Percentiles rank a stretch among this genome's conserved stretches.
Conservation (phyloP, 2,329 filamentous ascomycete genomes). For the Colletotrichum spinosum region DNA sequence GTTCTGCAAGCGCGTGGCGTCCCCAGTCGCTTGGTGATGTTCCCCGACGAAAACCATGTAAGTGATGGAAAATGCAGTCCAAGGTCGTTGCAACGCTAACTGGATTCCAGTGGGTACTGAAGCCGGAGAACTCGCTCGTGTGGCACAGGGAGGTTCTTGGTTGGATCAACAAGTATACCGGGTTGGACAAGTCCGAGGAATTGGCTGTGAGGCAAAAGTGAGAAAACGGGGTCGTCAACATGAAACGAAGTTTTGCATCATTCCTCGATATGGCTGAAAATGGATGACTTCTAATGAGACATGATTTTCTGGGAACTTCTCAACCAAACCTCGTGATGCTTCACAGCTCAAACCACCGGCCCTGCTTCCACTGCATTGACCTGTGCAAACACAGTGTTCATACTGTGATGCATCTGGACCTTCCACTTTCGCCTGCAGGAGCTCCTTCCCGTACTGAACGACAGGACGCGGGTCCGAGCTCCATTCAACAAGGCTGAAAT, state of each 20-base stretch:
- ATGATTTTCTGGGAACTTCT: too few relatives aligned
- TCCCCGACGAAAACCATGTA: conserved; percentile 78
- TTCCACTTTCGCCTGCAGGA: background rate
- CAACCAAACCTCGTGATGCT: too few relatives aligned
- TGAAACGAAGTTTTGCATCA: background rate
- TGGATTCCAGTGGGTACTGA: conserved; percentile 78
- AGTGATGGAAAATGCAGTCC: conserved; percentile 40
- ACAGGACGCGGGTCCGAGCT: conserved; percentile 31
- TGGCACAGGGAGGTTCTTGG: conserved; percentile 90
- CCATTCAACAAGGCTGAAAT: conserved; percentile 32
- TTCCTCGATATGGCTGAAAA: too few relatives aligned
- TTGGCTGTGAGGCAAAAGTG: conserved; percentile 21
- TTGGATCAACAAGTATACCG: conserved; percentile 77
- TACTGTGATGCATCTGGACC: conserved; percentile 17
- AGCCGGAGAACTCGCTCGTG: conserved; percentile 88
- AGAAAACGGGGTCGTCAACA: background rate
- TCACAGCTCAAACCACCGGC: too few relatives aligned
- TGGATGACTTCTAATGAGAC: too few relatives aligned
- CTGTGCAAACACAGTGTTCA: conserved; percentile 6
- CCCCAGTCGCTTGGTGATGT: conserved; percentile 82
- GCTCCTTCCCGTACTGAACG: background rate
- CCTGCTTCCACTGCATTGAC: too few relatives aligned
- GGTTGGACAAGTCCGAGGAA: conserved; percentile 48
- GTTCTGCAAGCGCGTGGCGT: conserved; percentile 81
- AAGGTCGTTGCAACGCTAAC: conserved; percentile 50